These are phyloP conservation scores for Aspergillus calidoustus DNA, from an alignment of 2,329 filamentous ascomycete genomes.

Conservation along the genomic window DNA sequence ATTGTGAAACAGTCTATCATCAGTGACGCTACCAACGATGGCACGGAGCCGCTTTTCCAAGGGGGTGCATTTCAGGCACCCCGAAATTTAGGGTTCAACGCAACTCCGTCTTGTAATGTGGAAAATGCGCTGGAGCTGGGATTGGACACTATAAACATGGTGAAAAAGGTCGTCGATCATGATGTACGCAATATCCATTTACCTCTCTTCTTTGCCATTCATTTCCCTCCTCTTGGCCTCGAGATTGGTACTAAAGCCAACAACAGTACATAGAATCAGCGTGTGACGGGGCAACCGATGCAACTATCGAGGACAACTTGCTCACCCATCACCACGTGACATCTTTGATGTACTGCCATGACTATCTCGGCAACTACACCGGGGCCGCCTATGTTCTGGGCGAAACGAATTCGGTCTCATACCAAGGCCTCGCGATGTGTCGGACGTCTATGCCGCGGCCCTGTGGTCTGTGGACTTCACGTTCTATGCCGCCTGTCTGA, in stretches of 20 bases:
- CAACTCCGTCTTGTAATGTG: background rate
- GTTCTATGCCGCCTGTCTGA: background rate
- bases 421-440: background rate
- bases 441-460: background rate
- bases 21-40: background rate
- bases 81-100: background rate
- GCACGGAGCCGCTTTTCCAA: background rate
- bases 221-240: background rate
- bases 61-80: background rate
- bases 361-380: background rate
- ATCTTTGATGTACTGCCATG: background rate
- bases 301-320: background rate
- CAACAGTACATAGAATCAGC: background rate
- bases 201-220: background rate
- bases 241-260: background rate
- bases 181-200: background rate
- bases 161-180: background rate
- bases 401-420: background rate
- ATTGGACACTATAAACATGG: background rate
- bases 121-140: background rate
- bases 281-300: background rate
- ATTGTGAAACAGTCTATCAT: background rate
- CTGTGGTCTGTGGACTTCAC: background rate
- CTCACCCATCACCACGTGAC: background rate
- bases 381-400: background rate